A percentile compares a stretch with the other conserved stretches of the same genome.
phyloP scores from a whole-genome alignment of 441 rosid genomes.

The Melianthus villosus region DNA sequence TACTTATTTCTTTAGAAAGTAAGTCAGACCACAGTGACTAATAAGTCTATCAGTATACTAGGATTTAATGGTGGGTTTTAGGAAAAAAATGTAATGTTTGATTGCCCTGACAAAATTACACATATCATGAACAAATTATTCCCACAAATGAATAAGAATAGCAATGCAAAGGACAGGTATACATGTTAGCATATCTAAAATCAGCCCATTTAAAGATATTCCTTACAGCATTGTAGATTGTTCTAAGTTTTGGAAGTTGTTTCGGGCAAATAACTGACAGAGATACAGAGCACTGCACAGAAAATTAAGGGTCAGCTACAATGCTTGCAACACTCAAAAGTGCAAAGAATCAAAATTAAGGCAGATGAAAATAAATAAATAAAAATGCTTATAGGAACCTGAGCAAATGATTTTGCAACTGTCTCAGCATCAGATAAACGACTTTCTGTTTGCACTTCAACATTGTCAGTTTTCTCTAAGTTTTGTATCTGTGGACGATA shows the following conservation, averaged over 20 bases:
- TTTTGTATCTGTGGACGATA: conserved; percentile 57
- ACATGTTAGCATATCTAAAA: background rate
- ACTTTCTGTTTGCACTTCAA: conserved; percentile 45
- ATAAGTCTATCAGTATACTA: no score
- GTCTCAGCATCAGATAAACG: conserved; percentile 86
- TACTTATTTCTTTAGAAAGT: no score
- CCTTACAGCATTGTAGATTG: conserved; percentile 77
- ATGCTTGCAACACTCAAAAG: background rate
- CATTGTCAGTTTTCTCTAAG: conserved; percentile 45
- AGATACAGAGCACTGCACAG: conserved; percentile 62
- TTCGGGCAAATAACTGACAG: conserved; percentile 81
- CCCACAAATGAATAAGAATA: background rate
- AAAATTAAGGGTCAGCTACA: conserved; percentile 18
- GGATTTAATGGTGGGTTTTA: no score
- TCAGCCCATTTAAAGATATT: background rate
- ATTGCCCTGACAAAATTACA: no score
- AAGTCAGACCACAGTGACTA: no score
- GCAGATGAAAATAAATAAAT: background rate
- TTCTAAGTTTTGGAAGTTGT: conserved; percentile 71
- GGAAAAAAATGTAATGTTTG: no score
- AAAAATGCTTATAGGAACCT: conserved; percentile 24
- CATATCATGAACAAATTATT: no score
- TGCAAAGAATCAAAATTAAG: background rate
- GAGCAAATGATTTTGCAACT: conserved; percentile 58
- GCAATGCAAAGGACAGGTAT: background rate